Conservation (phyloP, 2,329 filamentous ascomycete species). For the Aspergillus amoenus region DNA sequence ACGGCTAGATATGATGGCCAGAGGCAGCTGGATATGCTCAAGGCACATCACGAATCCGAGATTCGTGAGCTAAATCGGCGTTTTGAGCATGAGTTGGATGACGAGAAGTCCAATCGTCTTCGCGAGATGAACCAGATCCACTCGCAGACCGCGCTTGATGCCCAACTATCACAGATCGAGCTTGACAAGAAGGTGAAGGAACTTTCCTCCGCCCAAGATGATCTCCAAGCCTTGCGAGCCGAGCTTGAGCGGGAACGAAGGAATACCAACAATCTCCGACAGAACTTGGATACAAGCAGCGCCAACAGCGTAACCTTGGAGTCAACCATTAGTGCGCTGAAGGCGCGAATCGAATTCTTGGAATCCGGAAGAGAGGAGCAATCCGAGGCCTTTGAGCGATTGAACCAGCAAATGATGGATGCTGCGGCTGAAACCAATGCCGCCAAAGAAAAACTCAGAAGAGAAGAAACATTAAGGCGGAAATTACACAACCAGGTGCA, state of each 20-base stretch:
- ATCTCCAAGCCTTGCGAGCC: constrained; percentile 43
- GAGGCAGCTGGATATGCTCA: constrained; percentile 58
- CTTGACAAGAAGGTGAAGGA: constrained; percentile 57
- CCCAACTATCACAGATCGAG: constrained; percentile 43
- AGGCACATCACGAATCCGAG: constrained; percentile 66
- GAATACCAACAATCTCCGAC: constrained; percentile 58
- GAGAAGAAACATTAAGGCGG: constrained; percentile 84
- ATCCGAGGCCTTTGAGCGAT: constrained; percentile 77
- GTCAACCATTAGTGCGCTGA: constrained; percentile 70
- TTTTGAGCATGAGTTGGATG: constrained; percentile 65
- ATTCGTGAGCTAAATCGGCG: constrained; percentile 64
- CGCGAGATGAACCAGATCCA: constrained; percentile 41
- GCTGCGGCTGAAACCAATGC: constrained; percentile 68
- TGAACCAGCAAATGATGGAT: constrained; percentile 77
- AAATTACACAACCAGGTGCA: constrained; percentile 98
- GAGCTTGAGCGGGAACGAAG: constrained; percentile 63
- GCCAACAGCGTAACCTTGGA: constrained; percentile 68
- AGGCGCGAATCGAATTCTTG: constrained; percentile 81
- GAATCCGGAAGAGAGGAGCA: constrained; percentile 89
- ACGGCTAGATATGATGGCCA: constrained; percentile 43
- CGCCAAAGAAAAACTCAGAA: constrained; percentile 78
- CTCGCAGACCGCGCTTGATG: constrained; percentile 37
- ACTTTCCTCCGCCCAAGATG: constrained; percentile 43
- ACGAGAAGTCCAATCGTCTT: constrained; percentile 50
- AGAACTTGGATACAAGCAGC: constrained; percentile 60